These are phyloP conservation scores for Puya raimondii DNA, from an alignment of 176 grass and related monocot genomes.

Conservation along the genomic window DNA sequence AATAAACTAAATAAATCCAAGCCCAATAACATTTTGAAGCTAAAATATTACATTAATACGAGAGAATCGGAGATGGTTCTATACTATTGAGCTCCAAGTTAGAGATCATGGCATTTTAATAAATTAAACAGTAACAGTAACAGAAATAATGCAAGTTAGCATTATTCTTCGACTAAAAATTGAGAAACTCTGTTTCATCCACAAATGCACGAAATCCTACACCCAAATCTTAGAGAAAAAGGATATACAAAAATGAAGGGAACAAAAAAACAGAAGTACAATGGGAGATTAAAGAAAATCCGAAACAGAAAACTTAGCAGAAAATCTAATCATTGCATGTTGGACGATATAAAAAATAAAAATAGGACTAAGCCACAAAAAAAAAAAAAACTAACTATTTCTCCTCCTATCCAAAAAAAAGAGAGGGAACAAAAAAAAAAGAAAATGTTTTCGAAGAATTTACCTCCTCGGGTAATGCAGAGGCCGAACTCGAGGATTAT, in stretches of 20 bases:
- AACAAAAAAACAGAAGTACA: neutral
- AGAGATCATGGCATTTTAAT: no score
- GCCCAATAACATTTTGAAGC: neutral
- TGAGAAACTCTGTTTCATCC: no score
- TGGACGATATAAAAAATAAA: neutral
- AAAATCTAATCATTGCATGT: neutral
- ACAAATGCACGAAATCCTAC: no score
- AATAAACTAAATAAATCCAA: no score
- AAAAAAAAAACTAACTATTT: neutral
- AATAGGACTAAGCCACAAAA: neutral
- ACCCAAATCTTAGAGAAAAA: no score
- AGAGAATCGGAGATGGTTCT: no score
- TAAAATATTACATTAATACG: no score
- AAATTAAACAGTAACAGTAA: no score
- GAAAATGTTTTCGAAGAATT: neutral
- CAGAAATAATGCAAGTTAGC: no score
- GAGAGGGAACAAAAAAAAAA: neutral
- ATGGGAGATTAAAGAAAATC: neutral
- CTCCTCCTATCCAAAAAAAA: neutral
- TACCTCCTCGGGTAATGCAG: conserved; percentile 77
- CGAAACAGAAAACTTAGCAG: neutral
- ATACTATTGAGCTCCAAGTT: no score
- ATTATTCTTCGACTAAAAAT: no score
- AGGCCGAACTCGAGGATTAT: conserved; percentile 95
- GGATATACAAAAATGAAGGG: no score